Conservation (phyloP, 2,329 filamentous ascomycete genomes). For the Aphanocladium album region DNA sequence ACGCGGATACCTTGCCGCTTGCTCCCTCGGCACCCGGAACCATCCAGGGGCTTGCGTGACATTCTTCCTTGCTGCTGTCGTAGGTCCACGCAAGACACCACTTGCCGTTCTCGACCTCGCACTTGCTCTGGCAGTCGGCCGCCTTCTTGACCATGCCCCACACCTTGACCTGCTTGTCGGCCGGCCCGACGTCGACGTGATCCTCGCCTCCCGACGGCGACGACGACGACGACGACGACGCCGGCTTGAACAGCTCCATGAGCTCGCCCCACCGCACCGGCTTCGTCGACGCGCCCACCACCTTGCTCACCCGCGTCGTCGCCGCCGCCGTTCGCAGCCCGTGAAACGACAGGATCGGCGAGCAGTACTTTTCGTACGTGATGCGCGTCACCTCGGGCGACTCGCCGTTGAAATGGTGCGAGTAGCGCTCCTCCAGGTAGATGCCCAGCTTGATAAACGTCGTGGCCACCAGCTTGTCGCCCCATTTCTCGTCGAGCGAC, state of each 20-base stretch:
- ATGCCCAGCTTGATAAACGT: conserved; percentile 49
- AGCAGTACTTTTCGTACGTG: conserved; percentile 45
- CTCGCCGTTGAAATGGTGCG: conserved; percentile 53
- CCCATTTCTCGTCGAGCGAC: conserved; percentile 48
- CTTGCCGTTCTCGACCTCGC: conserved; percentile 28
- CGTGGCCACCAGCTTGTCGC: conserved; percentile 49
- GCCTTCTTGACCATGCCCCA: conserved; percentile 32
- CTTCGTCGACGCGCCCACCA: conserved; percentile 32
- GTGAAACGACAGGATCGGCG: conserved; percentile 52
- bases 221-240: conserved; percentile 23
- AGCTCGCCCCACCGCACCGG: conserved; percentile 48
- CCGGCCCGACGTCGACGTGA: conserved; percentile 49
- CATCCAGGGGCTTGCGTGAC: conserved; percentile 46
- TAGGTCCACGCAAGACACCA: conserved; percentile 50
- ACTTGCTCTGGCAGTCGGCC: conserved; percentile 40
- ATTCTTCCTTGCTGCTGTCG: conserved; percentile 34
- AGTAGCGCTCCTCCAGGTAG: conserved; percentile 51
- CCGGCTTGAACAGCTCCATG: conserved; percentile 41
- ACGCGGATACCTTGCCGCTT: conserved; percentile 26
- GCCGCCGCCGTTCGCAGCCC: conserved; percentile 38
- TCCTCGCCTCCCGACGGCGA: too few relatives aligned
- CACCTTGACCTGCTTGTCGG: conserved; percentile 38
- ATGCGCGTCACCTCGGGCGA: conserved; percentile 44
- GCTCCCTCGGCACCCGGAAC: conserved; percentile 34
- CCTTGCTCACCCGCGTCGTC: conserved; percentile 41